Evolutionary conservation across 192 early-diverging fungal genomes (phyloP), one percentile per base, ranked within the genome.

Genomic region (Radiomyces spectabilis): DNA sequence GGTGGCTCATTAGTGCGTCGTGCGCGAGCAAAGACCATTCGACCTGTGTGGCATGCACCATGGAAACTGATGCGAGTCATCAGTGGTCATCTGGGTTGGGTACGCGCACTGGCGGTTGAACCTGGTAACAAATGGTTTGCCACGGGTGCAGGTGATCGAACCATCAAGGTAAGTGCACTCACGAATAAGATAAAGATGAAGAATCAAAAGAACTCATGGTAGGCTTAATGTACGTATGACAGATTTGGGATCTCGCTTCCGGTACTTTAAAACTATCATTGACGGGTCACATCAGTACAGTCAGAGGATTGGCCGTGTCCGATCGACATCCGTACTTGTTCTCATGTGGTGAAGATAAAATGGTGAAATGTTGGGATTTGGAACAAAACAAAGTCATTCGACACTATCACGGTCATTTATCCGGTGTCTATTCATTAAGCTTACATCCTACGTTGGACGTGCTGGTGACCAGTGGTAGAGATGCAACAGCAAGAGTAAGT

Each of bases 291-390:
- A 94, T 99, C 58, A 86, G 92, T 21, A 82, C 90, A 10, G 93
- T 99, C 3, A 87, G 95, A 32, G 95, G 95, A 4, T 75, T 99
- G 31, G 93, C 89, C 1, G 88, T 99, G 0, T 98, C 95, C 6
- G 68, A 85, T 4, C 83, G 97, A 4, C 97, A 99, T 55, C 97
- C 97, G 8, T 99, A 99, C 57, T 61, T 99, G 40, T 99, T 99
- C 58, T 97, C 94, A 1, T 83, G 81, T 53, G 97, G 94, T 41
- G 97, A 99, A 66, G 97, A 99, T 74, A 99, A 99, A 63, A 86
- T 89, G 82, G 87, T 99, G 51, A 97, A 96, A 65, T 99, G 95
- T 71, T 99, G 97, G 97, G 97, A 99, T 73, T 66, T 99, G 38
- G 97, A 99, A 72, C 86, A 87, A 57, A 99, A 99, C 77, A 97